Conservation (phyloP, 495 filamentous ascomycete species). For the Chaetomium cochliodes region DNA sequence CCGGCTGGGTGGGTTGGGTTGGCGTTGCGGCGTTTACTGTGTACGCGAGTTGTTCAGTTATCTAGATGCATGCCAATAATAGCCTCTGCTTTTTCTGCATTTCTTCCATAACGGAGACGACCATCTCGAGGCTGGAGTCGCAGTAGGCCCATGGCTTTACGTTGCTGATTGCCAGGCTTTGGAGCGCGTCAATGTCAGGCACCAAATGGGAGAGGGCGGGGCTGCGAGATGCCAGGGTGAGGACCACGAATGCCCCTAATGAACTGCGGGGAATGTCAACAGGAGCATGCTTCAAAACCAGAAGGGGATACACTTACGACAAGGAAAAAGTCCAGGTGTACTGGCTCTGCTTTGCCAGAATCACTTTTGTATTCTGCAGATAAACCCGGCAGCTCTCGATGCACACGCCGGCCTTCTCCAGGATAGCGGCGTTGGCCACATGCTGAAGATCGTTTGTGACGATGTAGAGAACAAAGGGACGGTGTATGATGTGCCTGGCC, state of each 20-base stretch:
- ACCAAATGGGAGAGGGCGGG: slow-evolving; percentile 6
- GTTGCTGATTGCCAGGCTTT: slow-evolving; percentile 9
- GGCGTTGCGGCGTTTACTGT: neutral
- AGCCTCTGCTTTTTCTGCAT: slow-evolving; percentile 12
- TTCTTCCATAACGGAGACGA: slow-evolving; percentile 11
- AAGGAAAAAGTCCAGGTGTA: slow-evolving; percentile 15
- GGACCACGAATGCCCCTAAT: slow-evolving; percentile 6
- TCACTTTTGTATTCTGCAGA: slow-evolving; percentile 1
- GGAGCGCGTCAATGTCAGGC: slow-evolving; percentile 7
- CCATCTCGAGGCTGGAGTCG: slow-evolving; percentile 12
- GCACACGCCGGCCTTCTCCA: slow-evolving; percentile 9
- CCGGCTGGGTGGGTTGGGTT: neutral
- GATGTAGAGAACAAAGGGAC: slow-evolving; percentile 8
- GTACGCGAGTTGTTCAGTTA: neutral
- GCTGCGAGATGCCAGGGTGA: slow-evolving; percentile 5
- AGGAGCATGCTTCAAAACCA: neutral
- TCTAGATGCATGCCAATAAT: neutral
- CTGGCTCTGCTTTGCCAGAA: slow-evolving; percentile 10
- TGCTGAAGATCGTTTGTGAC: slow-evolving; percentile 10
- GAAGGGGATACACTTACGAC: neutral
- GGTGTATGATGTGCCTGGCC: slow-evolving; percentile 13
- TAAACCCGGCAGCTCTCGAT: slow-evolving; percentile 13
- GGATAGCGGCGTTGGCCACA: neutral
- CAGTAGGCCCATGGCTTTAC: slow-evolving; percentile 7
- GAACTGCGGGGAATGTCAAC: neutral